These are phyloP conservation scores for Cryphonectria japonica DNA, from an alignment of 2,329 filamentous ascomycete genomes.

Conservation along the genomic window DNA sequence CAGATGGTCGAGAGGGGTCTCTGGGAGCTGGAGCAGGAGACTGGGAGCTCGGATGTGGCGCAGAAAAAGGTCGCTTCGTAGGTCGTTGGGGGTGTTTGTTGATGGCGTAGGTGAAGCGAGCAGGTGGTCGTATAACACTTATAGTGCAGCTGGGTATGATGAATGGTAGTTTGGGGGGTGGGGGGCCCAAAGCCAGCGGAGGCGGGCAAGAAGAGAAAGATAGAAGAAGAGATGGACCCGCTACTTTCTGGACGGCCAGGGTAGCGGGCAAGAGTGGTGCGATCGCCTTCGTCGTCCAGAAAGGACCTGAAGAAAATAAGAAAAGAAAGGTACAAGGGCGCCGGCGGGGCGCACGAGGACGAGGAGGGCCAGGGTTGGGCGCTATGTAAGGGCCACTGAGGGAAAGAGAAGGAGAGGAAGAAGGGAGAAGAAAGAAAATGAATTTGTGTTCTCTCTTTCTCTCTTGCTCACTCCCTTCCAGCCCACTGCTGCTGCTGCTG, in stretches of 20 bases:
- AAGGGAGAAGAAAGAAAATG: not conserved
- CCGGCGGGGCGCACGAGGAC: not conserved
- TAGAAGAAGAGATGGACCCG: constrained; percentile 4
- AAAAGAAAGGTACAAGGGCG: not conserved
- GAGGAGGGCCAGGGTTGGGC: not conserved
- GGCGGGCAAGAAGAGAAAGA: not conserved
- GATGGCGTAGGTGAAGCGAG: not conserved
- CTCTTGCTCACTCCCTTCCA: not conserved
- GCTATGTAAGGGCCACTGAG: not conserved
- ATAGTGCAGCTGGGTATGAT: not conserved
- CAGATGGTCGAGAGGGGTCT: not conserved
- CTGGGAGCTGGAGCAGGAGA: not conserved
- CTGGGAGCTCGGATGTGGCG: not conserved
- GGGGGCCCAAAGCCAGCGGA: not conserved
- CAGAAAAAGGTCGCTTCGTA: not conserved
- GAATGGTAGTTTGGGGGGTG: not conserved
- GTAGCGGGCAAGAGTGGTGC: constrained; percentile 10
- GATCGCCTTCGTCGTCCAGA: not conserved
- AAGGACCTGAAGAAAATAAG: not conserved
- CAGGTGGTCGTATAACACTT: not conserved
- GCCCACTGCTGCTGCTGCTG: not conserved
- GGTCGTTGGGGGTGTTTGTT: not conserved
- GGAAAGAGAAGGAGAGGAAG: not conserved
- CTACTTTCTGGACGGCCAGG: not conserved
- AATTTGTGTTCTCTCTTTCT: not conserved